phyloP scores from a whole-genome alignment of 768 basidiomycete genomes.

The Podaxis sp. region DNA sequence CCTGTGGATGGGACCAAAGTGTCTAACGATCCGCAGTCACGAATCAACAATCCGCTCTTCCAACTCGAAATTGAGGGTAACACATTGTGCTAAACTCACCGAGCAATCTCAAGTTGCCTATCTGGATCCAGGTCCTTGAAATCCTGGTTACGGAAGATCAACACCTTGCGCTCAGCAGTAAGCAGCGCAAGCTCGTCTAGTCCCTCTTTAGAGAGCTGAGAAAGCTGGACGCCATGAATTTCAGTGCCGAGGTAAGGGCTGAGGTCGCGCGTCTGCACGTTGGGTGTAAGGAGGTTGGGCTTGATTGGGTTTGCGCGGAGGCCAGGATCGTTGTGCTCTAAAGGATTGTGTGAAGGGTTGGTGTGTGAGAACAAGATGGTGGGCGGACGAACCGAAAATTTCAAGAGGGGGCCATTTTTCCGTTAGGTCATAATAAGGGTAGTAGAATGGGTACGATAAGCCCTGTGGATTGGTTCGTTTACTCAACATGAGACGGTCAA shows the following conservation, averaged over 20 bases:
- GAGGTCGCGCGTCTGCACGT: conserved; percentile 30
- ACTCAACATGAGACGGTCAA: neutral
- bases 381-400: conserved; percentile 36
- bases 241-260: conserved; percentile 55
- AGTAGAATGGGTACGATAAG: conserved; percentile 49
- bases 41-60: neutral
- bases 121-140: conserved; percentile 56
- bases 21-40: conserved; percentile 21
- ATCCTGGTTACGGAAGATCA: conserved; percentile 59
- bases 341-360: no score
- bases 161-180: conserved; percentile 50
- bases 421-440: conserved; percentile 40
- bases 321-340: conserved; percentile 44
- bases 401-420: conserved; percentile 52
- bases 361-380: no score
- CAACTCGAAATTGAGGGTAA: no score
- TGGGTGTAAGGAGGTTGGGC: conserved; percentile 44
- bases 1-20: conserved; percentile 46
- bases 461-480: conserved; percentile 22
- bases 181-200: conserved; percentile 52
- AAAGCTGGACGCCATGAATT: conserved; percentile 49
- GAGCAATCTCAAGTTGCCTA: conserved; percentile 48
- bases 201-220: conserved; percentile 48
- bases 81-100: conserved; percentile 22
- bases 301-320: conserved; percentile 47